Evolutionary conservation across 2,329 filamentous ascomycete species (phyloP).

Genomic region (Peltaster fructicola): DNA sequence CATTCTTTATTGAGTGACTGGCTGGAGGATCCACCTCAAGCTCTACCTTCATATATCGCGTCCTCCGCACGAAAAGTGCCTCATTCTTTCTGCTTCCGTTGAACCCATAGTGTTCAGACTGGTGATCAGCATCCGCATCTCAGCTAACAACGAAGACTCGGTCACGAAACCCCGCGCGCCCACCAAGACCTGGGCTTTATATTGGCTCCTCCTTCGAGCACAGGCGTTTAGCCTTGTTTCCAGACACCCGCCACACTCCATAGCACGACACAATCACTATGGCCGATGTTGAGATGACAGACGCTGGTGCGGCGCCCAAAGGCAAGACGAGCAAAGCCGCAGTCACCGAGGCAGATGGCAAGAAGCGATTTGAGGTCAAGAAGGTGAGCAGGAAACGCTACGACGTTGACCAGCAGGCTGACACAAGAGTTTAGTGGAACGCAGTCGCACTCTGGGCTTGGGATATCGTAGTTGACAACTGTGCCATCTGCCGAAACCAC

Average conservation of each 20-base stretch:
- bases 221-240: neutral
- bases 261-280: slow-evolving; percentile 32
- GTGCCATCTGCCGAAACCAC: slow-evolving; percentile 96
- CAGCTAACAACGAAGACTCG: neutral
- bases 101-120: too few species aligned
- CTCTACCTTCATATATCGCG: too few species aligned
- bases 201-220: neutral
- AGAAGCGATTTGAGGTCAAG: slow-evolving; percentile 97
- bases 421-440: slow-evolving; percentile 55
- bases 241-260: slow-evolving; percentile 6
- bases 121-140: neutral
- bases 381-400: slow-evolving; percentile 45
- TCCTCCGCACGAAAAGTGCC: too few species aligned
- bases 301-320: slow-evolving; percentile 44
- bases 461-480: slow-evolving; percentile 99
- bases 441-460: slow-evolving; percentile 96
- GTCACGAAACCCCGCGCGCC: neutral
- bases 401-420: slow-evolving; percentile 1
- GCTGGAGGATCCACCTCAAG: too few species aligned
- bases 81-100: too few species aligned
- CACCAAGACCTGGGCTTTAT: neutral
- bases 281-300: slow-evolving; percentile 95
- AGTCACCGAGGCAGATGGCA: slow-evolving; percentile 44
- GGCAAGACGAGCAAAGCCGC: slow-evolving; percentile 32
- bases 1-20: too few species aligned